Base-by-base conservation (phyloP, 192 early-diverging fungal species). In the Oehlia diaphana region DNA sequence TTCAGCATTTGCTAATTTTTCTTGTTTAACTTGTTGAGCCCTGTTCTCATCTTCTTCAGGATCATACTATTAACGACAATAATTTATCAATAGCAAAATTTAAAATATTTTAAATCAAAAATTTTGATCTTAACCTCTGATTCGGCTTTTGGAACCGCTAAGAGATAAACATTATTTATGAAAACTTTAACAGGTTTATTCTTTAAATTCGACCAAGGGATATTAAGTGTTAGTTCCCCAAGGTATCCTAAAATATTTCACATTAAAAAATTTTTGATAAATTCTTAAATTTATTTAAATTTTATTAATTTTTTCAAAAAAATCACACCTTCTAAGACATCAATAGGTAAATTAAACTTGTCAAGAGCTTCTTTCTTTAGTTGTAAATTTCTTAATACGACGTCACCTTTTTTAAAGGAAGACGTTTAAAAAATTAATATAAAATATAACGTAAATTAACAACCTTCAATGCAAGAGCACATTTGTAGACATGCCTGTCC, bases 191-290 rank as follows among this genome's bases (percentile, higher is more conserved):
- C 95, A 1, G 98, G 96, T 84, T 95, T 93, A 84, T 93, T 94
- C 81, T 96, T 98, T 73, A 99, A 86, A 85, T 99, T 97, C 4
- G 90, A 93, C 98, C 98, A 99, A 9, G 98, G 97, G 72, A 99
- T 98, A n/a, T 88, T 93, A 8, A 98, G 85, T 0, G 93, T 96
- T 33, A 98, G 91, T 72, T 95, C 92, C 31, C 98, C 98, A 23
- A 99, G 90, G 82, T 95, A 96, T 19, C 96, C 96, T 94, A 76
- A 73, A 31, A 53, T 28, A 14, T 33, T 67, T 67, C 16, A 67
- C 65, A 67, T 67, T 31, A 1, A 67, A 71, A 23, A 33, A 47
- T 71, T 71, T 39, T 71, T 69, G 28, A 69, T 33, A 13, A 37
- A 19, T 31, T 47, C 21, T n/a, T n/a, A n/a, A 49, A n/a, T 74